These are phyloP conservation scores for Nigrograna mackinnonii DNA, from an alignment of 2,329 filamentous ascomycete species.

Conservation along the genomic window DNA sequence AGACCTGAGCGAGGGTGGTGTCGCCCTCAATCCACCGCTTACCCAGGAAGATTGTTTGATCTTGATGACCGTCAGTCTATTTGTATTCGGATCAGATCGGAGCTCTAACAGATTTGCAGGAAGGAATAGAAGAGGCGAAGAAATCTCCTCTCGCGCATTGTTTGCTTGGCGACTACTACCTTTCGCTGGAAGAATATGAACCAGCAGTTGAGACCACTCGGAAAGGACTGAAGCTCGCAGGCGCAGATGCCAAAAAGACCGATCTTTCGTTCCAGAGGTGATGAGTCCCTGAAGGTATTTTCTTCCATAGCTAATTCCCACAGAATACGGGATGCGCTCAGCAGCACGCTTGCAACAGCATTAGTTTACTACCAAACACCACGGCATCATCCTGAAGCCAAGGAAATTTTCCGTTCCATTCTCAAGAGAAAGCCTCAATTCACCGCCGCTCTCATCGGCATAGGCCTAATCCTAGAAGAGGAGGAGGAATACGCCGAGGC, in stretches of 20 bases:
- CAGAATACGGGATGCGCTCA: conserved; percentile 71
- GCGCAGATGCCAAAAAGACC: conserved; percentile 65
- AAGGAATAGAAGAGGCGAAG: conserved; percentile 51
- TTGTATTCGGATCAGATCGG: too few species aligned
- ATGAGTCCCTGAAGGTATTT: too few species aligned
- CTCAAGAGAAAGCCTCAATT: conserved; percentile 75
- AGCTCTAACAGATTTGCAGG: conserved; percentile 27
- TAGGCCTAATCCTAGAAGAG: conserved; percentile 90
- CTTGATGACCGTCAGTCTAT: conserved; percentile 66
- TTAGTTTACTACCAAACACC: conserved; percentile 90
- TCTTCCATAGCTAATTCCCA: too few species aligned
- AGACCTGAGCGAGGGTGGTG: conserved; percentile 51
- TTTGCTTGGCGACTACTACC: conserved; percentile 80
- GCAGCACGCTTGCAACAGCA: conserved; percentile 80
- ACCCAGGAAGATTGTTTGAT: conserved; percentile 78
- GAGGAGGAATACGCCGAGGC: conserved; percentile 86
- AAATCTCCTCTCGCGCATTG: conserved; percentile 82
- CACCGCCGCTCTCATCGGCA: conserved; percentile 81
- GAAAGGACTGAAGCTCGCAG: conserved; percentile 67
- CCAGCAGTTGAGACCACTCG: conserved; percentile 78
- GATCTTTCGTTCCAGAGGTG: conserved; percentile 64
- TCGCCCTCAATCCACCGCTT: conserved; percentile 55
- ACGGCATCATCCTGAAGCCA: conserved; percentile 86
- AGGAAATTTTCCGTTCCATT: conserved; percentile 80
- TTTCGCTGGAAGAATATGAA: conserved; percentile 83